These are phyloP conservation scores for Pythium biforme DNA, from an alignment of 352 stramenopile species.

Conservation along the genomic window DNA sequence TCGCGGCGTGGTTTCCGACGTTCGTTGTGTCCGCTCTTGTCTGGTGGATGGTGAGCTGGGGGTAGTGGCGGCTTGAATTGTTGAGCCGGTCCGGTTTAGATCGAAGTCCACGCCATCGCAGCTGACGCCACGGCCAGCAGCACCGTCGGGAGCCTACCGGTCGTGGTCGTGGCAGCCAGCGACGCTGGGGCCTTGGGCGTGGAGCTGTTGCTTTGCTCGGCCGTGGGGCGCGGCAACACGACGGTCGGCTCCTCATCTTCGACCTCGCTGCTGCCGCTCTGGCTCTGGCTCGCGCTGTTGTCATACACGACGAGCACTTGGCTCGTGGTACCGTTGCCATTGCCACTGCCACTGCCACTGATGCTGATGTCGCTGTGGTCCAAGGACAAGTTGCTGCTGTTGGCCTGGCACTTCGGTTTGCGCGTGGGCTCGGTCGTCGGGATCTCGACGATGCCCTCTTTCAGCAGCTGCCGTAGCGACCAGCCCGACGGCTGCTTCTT, in stretches of 20 bases:
- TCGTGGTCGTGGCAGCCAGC: neutral
- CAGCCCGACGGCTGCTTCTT: conserved; percentile 17
- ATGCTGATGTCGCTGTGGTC: neutral
- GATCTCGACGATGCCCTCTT: conserved; percentile 5
- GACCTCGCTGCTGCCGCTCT: too few relatives aligned
- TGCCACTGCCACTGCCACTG: neutral
- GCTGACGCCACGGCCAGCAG: neutral
- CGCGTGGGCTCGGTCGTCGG: conserved; percentile 1
- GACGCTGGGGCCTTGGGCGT: neutral
- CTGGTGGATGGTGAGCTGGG: too few relatives aligned
- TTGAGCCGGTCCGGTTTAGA: neutral
- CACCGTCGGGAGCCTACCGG: neutral
- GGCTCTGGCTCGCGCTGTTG: too few relatives aligned
- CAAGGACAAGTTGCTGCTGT: neutral
- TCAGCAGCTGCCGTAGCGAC: conserved; percentile 23
- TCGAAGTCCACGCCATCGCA: neutral
- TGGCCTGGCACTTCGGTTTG: conserved; percentile 4
- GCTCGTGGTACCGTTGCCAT: neutral
- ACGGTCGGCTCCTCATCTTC: too few relatives aligned
- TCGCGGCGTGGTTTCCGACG: too few relatives aligned
- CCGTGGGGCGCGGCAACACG: neutral
- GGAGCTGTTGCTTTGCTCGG: neutral
- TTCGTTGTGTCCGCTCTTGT: too few relatives aligned
- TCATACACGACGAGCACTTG: too few relatives aligned
- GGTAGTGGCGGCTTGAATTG: too few relatives aligned